Conservation (phyloP, 495 filamentous ascomycete genomes). For the Podospora tetraspora region DNA sequence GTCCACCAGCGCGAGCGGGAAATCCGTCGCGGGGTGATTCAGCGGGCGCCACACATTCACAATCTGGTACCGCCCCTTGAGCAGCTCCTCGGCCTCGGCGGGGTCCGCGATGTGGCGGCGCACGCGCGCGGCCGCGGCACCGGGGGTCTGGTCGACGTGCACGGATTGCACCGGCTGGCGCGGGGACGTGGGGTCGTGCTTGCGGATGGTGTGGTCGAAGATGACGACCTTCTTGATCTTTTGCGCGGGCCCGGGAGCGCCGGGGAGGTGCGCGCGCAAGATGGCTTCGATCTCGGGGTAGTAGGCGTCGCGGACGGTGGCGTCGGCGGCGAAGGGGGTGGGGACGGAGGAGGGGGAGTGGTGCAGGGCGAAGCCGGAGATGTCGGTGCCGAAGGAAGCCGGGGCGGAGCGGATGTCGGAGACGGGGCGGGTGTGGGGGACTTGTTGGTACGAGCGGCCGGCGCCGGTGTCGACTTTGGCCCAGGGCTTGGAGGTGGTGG, state of each 20-base stretch:
- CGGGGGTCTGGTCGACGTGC: constrained; percentile 77
- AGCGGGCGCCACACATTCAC: constrained; percentile 86
- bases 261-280: constrained; percentile 55
- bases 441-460: constrained; percentile 26
- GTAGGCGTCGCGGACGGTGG: constrained; percentile 57
- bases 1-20: constrained; percentile 67
- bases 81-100: constrained; percentile 51
- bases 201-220: constrained; percentile 86
- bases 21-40: constrained; percentile 56
- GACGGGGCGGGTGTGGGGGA: constrained; percentile 25
- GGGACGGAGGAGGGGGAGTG: constrained; percentile 39
- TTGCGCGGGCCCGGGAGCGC: constrained; percentile 13
- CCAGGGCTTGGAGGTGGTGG: constrained; percentile 31
- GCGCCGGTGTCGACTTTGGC: constrained; percentile 37
- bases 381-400: constrained; percentile 31
- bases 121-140: constrained; percentile 59
- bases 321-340: constrained; percentile 63
- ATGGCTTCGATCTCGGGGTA: constrained; percentile 76
- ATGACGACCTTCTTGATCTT: constrained; percentile 55
- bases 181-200: constrained; percentile 43
- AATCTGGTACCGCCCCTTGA: constrained; percentile 63
- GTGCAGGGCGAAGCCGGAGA: constrained; percentile 39
- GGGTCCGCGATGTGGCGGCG: constrained; percentile 49
- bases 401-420: constrained; percentile 25
- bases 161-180: constrained; percentile 65